Evolutionary conservation across 192 early-diverging fungal species (phyloP).

Genomic region (Diversispora epigaea): DNA sequence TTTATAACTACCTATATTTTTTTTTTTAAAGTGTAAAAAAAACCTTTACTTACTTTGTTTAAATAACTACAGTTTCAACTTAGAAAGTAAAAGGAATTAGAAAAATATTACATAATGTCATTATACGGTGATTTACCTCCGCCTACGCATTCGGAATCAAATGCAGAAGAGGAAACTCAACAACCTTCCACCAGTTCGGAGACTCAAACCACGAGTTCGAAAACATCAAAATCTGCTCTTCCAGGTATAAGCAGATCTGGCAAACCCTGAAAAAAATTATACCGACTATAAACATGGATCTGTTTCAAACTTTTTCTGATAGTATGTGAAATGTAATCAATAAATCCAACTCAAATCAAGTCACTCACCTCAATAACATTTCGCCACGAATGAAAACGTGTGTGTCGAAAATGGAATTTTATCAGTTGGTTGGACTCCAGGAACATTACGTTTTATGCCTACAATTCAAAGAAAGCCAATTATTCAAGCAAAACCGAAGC

Average conservation of each 20-base stretch:
- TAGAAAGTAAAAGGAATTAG: neutral
- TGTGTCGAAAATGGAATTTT: slow-evolving; percentile 6
- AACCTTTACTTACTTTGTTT: no score
- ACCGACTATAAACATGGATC: slow-evolving; percentile 4
- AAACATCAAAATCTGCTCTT: slow-evolving; percentile 28
- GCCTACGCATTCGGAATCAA: slow-evolving; percentile 28
- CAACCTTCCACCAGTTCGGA: neutral
- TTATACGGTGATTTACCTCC: slow-evolving; percentile 50
- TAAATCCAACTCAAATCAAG: slow-evolving; percentile 11
- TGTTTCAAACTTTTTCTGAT: slow-evolving; percentile 1
- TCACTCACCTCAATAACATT: slow-evolving; percentile 28
- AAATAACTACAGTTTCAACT: no score
- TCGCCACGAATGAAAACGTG: slow-evolving; percentile 6
- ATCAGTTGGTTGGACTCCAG: slow-evolving; percentile 44
- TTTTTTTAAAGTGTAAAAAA: no score
- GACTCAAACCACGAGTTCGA: slow-evolving; percentile 12
- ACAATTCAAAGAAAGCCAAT: slow-evolving; percentile 49
- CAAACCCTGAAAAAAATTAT: slow-evolving; percentile 27
- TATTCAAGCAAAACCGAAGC: slow-evolving; percentile 50
- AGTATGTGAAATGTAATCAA: slow-evolving; percentile 1
- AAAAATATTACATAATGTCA: slow-evolving; percentile 12
- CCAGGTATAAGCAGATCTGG: slow-evolving; percentile 35
- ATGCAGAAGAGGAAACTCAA: slow-evolving; percentile 24
- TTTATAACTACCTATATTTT: no score
- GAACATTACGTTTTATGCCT: slow-evolving; percentile 44